These are phyloP conservation scores for Chytriomyces confervae DNA, from an alignment of 192 early-diverging fungal genomes.

Conservation along the genomic window DNA sequence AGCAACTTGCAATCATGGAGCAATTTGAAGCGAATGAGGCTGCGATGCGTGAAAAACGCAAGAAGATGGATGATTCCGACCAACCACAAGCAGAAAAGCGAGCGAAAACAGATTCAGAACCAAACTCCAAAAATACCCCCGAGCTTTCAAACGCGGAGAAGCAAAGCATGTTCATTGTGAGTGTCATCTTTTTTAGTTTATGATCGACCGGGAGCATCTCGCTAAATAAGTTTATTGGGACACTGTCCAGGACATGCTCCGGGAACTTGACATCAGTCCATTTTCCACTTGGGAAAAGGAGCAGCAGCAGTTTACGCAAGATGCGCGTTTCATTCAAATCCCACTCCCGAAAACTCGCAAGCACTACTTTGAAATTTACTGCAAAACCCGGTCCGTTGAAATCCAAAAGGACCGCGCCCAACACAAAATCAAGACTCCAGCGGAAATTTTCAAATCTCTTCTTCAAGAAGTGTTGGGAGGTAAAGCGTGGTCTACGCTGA, in stretches of 20 bases:
- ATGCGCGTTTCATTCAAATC: conserved; percentile 58
- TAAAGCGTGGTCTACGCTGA: conserved; percentile 42
- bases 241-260: conserved; percentile 55
- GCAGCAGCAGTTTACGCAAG: conserved; percentile 65
- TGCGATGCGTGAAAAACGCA: conserved; percentile 15
- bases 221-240: neutral
- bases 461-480: conserved; percentile 53
- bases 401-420: conserved; percentile 52
- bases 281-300: conserved; percentile 80
- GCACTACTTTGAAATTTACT: conserved; percentile 75
- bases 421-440: conserved; percentile 30
- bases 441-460: conserved; percentile 64
- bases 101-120: neutral
- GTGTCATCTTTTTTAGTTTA: neutral
- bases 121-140: neutral
- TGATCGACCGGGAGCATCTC: neutral
- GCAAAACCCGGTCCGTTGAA: conserved; percentile 64
- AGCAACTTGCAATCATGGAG: conserved; percentile 4
- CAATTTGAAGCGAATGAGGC: conserved; percentile 14
- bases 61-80: neutral
- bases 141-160: conserved; percentile 40
- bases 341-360: conserved; percentile 61
- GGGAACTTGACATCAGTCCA: conserved; percentile 73
- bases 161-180: conserved; percentile 34
- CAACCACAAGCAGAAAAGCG: neutral